Evolutionary conservation across 306 rosid genomes (phyloP), one percentile per base, ranked within the genome.

Genomic region (Senna tora): DNA sequence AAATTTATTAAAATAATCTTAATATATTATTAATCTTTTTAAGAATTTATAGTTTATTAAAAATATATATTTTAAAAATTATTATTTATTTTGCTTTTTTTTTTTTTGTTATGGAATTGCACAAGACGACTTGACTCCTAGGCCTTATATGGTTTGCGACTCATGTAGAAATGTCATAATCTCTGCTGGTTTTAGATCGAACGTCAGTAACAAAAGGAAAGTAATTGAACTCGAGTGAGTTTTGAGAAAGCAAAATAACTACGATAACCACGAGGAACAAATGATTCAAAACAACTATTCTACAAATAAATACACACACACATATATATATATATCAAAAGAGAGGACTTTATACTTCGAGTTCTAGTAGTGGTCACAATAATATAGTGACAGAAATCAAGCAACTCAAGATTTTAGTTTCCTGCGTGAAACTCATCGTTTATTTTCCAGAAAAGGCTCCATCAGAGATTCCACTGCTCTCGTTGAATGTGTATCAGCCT

Each of bases 401-500:
- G 46, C 46, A 38, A 62, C 61, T 33, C 15, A 36, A 38, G 14
- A 20, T 28, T 32, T 68, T 6, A 34, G 28, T 71, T 32, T 65
- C 56, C 20, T 38, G 72, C 45, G 74, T 49, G 51, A 77, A 74
- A 57, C 12, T 78, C 70, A 65, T 81, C 72, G n/a, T 77, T 52
- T 74, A 50, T 20, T 60, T 43, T 71, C 75, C 21, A 66, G 57
- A 43, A 58, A 71, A 74, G 79, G 52, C 50, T 73, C 67, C 21
- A 42, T 55, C 67, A 63, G 79, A 80, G 53, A 67, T 69, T 78
- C 75, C 62, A 34, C 49, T 74, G 64, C 58, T 84, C 70, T 75
- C 41, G 25, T 52, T 34, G 65, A 67, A 65, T 71, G 67, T 42
- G 78, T 45, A 73, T 65, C 62, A 67, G 77, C 78, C 59, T 81